Evolutionary conservation across 2,329 filamentous ascomycete species (phyloP).

Genomic region (Trichoderma koningiopsis): DNA sequence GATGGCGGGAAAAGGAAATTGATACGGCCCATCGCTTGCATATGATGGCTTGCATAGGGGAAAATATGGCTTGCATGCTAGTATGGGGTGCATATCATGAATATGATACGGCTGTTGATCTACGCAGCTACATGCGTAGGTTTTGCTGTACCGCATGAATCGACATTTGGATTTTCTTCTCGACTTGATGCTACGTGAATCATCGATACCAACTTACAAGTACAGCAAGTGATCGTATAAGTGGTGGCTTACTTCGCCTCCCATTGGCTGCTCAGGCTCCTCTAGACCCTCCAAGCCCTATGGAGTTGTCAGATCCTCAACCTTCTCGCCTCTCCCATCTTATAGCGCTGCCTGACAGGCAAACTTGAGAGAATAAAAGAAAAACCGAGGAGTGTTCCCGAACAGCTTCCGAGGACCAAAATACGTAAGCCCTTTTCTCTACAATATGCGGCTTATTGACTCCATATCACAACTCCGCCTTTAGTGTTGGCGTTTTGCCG

Average conservation of each 20-base stretch:
- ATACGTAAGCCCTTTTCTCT: neutral
- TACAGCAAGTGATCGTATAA: no score
- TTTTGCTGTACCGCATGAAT: no score
- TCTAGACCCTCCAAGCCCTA: neutral
- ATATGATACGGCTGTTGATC: neutral
- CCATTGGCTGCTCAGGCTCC: neutral
- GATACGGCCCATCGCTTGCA: no score
- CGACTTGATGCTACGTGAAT: no score
- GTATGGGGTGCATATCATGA: neutral
- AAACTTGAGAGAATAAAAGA: no score
- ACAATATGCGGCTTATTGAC: conserved; percentile 5
- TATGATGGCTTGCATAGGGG: no score
- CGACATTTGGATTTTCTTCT: no score
- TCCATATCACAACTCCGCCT: neutral
- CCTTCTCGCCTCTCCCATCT: neutral
- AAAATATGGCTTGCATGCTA: neutral
- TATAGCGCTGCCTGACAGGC: neutral
- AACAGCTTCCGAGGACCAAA: neutral
- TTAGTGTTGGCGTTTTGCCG: neutral
- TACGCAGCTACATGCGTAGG: no score
- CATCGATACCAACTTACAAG: no score
- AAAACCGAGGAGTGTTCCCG: neutral
- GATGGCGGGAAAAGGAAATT: no score
- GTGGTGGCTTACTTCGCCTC: no score
- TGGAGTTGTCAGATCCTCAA: neutral